phyloP scores from a whole-genome alignment of 2,329 filamentous ascomycete species.

The Pseudocercospora pini-densiflorae region DNA sequence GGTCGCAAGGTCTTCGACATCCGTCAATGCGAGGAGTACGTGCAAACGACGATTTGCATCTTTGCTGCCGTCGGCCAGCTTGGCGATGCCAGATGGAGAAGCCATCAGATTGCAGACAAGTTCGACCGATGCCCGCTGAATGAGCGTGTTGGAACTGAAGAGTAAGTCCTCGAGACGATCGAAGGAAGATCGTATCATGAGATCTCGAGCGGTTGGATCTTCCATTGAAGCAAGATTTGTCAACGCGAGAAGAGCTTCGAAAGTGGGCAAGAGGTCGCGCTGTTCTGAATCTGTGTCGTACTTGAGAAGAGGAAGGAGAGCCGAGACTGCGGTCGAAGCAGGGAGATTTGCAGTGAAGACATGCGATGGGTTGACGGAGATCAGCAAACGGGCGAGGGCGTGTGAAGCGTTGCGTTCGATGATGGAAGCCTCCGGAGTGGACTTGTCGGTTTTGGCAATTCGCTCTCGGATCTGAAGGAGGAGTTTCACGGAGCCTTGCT shows the following conservation, averaged over 20 bases:
- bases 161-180: constrained; percentile 81
- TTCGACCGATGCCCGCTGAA: constrained; percentile 84
- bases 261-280: constrained; percentile 82
- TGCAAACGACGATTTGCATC: constrained; percentile 76
- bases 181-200: constrained; percentile 73
- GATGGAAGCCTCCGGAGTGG: constrained; percentile 31
- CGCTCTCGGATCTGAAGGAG: constrained; percentile 72
- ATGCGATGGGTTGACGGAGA: constrained; percentile 64
- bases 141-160: constrained; percentile 72
- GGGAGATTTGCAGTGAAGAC: constrained; percentile 80
- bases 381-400: constrained; percentile 64
- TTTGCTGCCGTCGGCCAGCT: constrained; percentile 70
- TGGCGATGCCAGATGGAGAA: constrained; percentile 65
- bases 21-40: constrained; percentile 83
- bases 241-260: constrained; percentile 87
- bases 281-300: constrained; percentile 63
- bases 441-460: constrained; percentile 58
- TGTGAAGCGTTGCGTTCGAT: constrained; percentile 41
- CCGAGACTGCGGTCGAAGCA: constrained; percentile 77
- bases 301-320: constrained; percentile 74
- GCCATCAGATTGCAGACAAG: constrained; percentile 89
- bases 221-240: constrained; percentile 88
- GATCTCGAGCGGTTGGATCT: constrained; percentile 63
- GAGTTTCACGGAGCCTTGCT: constrained; percentile 90
- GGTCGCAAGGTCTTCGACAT: constrained; percentile 80